A percentile compares a stretch with the other conserved stretches of the same genome.
phyloP scores from a whole-genome alignment of 164 flowering plant species.

The Santalum album region DNA sequence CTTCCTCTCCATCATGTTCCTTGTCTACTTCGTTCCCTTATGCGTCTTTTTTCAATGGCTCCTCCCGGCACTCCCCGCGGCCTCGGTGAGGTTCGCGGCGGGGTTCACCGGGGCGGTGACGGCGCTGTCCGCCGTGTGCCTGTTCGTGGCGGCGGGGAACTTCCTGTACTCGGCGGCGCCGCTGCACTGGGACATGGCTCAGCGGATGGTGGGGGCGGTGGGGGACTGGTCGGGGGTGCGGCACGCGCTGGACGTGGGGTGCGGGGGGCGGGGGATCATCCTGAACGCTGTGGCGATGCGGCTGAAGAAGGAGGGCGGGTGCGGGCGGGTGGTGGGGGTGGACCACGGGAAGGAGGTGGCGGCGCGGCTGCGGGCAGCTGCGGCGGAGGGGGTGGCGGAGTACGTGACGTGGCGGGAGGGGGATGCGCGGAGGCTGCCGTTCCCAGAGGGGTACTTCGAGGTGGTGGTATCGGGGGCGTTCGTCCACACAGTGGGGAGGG shows the following conservation, averaged over 20 bases:
- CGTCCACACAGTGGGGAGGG: constrained; percentile 80
- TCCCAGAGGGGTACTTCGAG: constrained; percentile 72
- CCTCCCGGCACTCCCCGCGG: constrained; percentile 39
- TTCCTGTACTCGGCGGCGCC: constrained; percentile 69
- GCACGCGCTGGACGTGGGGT: constrained; percentile 80
- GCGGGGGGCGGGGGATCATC: constrained; percentile 88
- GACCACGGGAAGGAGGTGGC: constrained; percentile 32
- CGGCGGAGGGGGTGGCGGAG: constrained; percentile 77
- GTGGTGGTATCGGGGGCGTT: constrained; percentile 81
- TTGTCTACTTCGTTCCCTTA: constrained; percentile 51
- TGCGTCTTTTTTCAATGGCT: constrained; percentile 26
- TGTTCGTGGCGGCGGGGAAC: constrained; percentile 73
- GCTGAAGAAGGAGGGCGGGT: constrained; percentile 50
- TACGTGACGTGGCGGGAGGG: constrained; percentile 89
- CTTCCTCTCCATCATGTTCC: constrained; percentile 42
- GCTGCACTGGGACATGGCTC: constrained; percentile 79
- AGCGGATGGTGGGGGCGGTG: constrained; percentile 60
- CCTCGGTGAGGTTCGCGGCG: constrained; percentile 30
- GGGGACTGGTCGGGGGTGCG: constrained; percentile 71
- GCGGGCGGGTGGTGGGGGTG: constrained; percentile 82
- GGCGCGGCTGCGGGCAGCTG: constrained; percentile 64
- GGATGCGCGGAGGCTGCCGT: constrained; percentile 73
- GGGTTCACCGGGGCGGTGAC: constrained; percentile 73
- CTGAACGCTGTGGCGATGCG: constrained; percentile 83
- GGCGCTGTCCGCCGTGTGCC: constrained; percentile 66